phyloP scores from a whole-genome alignment of 495 filamentous ascomycete genomes.

The Rhypophila decipiens region DNA sequence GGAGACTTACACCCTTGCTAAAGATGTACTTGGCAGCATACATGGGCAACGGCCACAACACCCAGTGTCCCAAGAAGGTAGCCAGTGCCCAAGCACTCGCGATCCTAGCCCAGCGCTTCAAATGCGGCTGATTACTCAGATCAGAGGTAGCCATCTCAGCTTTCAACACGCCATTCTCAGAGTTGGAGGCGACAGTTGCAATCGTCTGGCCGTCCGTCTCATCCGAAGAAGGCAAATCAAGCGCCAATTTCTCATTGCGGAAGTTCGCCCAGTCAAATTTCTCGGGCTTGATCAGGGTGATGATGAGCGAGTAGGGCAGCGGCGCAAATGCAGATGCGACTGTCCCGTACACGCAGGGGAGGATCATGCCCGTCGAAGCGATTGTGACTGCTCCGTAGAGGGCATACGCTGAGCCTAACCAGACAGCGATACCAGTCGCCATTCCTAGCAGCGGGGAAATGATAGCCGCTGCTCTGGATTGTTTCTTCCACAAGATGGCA shows the following conservation, averaged over 20 bases:
- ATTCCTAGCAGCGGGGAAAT: constrained; percentile 59
- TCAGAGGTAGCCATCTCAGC: not conserved
- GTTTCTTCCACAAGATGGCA: constrained; percentile 61
- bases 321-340: constrained; percentile 64
- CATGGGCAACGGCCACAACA: constrained; percentile 10
- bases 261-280: constrained; percentile 7
- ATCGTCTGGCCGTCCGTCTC: constrained; percentile 7
- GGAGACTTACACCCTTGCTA: constrained; percentile 2
- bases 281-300: constrained; percentile 9
- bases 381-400: constrained; percentile 56
- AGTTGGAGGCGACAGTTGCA: not conserved
- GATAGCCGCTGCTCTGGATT: constrained; percentile 59
- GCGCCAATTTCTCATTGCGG: constrained; percentile 1
- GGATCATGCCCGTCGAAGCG: constrained; percentile 57
- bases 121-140: not conserved
- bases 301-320: constrained; percentile 44
- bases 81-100: not conserved
- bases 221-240: no score
- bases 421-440: constrained; percentile 56
- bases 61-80: constrained; percentile 3
- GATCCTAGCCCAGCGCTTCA: constrained; percentile 7
- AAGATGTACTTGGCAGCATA: constrained; percentile 8
- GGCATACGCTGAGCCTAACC: constrained; percentile 64
- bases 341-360: constrained; percentile 77
- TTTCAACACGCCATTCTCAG: not conserved